These are phyloP conservation scores for Blastobotrys parvus DNA, from an alignment of 805 yeast genomes.

Conservation along the genomic window DNA sequence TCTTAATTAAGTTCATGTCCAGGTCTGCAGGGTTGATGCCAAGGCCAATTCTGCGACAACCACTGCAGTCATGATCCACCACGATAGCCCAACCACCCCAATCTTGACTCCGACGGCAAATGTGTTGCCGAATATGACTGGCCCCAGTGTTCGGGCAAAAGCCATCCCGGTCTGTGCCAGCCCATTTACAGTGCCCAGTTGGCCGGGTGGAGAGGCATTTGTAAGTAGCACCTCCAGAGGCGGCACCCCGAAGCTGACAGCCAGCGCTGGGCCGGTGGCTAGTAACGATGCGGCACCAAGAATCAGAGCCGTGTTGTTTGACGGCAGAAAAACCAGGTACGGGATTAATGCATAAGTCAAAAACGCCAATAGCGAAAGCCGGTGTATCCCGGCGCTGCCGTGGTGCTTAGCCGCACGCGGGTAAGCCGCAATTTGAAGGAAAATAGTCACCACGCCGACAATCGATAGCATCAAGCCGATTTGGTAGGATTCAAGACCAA, in stretches of 20 bases:
- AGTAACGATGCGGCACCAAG: conserved; percentile 13
- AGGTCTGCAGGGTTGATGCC: no score
- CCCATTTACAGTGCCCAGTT: conserved; percentile 21
- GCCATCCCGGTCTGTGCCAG: conserved; percentile 17
- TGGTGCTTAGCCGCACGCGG: conserved; percentile 43
- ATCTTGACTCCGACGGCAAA: conserved; percentile 18
- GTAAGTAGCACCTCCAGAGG: conserved; percentile 20
- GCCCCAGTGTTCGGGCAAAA: conserved; percentile 17
- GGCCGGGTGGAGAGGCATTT: conserved; percentile 19
- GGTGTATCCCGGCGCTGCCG: conserved; percentile 38
- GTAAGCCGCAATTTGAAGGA: conserved; percentile 40
- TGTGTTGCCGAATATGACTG: conserved; percentile 18
- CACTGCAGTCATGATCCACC: conserved; percentile 20
- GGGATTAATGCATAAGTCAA: conserved; percentile 44
- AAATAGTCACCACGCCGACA: conserved; percentile 46
- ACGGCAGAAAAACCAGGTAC: conserved; percentile 26
- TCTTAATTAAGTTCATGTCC: no score
- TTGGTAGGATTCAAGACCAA: conserved; percentile 38
- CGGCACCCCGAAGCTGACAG: conserved; percentile 20
- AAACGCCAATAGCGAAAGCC: conserved; percentile 34
- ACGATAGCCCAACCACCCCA: conserved; percentile 17
- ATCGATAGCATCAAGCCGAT: conserved; percentile 44
- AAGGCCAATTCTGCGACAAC: no score
- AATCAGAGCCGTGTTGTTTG: conserved; percentile 2
- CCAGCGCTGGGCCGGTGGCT: conserved; percentile 1